phyloP scores from a whole-genome alignment of 768 basidiomycete genomes.

The Strobilomyces confusus region DNA sequence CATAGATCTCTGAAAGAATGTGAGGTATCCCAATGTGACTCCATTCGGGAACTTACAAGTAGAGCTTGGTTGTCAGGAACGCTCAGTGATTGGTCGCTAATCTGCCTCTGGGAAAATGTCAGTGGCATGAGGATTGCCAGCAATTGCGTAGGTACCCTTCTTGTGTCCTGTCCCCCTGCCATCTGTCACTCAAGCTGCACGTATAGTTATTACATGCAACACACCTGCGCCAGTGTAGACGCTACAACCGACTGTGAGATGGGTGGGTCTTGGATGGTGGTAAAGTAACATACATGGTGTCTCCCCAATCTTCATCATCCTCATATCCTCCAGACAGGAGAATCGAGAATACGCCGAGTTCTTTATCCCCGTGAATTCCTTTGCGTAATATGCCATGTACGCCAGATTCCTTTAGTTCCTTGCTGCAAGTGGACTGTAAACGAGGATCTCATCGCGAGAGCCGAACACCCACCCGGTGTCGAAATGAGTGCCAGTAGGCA shows the following conservation, averaged over 20 bases:
- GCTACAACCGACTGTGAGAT: constrained; percentile 20
- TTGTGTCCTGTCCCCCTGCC: constrained; percentile 21
- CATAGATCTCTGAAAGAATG: constrained; percentile 26
- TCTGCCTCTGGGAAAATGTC: constrained; percentile 20
- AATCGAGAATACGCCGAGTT: constrained; percentile 37
- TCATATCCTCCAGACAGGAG: constrained; percentile 41
- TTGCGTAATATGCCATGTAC: constrained; percentile 32
- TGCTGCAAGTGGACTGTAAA: constrained; percentile 12
- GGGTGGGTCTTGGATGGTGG: neutral
- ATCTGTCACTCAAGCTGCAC: neutral
- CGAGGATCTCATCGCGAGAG: neutral
- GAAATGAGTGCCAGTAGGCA: constrained; percentile 22
- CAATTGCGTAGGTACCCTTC: no score
- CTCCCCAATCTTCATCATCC: constrained; percentile 37
- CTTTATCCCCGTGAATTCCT: constrained; percentile 37
- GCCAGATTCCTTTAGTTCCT: constrained; percentile 19
- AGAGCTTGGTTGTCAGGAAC: constrained; percentile 18
- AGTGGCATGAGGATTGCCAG: no score
- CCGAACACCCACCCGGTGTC: constrained; percentile 4
- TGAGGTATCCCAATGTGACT: neutral
- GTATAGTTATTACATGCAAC: neutral
- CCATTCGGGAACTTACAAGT: constrained; percentile 3
- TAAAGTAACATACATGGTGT: constrained; percentile 31
- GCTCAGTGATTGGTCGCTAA: constrained; percentile 19
- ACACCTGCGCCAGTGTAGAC: constrained; percentile 32